These are phyloP conservation scores for Dryas drummondii DNA, from an alignment of 306 rosid species.

Conservation along the genomic window DNA sequence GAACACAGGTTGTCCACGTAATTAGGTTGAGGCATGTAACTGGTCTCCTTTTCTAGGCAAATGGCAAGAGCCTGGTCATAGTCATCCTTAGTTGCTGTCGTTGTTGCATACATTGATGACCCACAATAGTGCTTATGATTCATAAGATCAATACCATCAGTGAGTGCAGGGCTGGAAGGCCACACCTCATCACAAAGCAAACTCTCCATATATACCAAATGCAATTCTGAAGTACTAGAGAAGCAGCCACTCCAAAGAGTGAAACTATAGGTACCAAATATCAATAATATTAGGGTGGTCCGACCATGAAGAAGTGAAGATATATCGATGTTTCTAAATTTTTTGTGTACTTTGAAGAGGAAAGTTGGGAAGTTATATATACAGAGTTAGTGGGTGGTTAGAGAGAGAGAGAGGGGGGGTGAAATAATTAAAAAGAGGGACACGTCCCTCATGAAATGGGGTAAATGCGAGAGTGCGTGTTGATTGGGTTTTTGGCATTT, in stretches of 20 bases:
- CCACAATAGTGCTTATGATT: not conserved
- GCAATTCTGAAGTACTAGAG: not conserved
- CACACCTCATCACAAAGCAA: constrained; percentile 57
- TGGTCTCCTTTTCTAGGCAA: constrained; percentile 41
- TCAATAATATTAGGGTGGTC: no score
- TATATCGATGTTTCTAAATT: not conserved
- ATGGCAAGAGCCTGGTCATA: constrained; percentile 30
- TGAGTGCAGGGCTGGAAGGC: constrained; percentile 30
- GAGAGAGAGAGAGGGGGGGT: not conserved
- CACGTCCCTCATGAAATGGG: constrained; percentile 54
- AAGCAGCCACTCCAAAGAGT: no score
- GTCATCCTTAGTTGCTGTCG: constrained; percentile 21
- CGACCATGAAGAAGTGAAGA: no score
- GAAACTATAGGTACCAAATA: no score
- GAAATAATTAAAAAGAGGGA: constrained; percentile 33
- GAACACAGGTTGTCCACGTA: constrained; percentile 28
- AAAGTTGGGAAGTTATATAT: constrained; percentile 9
- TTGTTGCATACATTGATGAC: not conserved
- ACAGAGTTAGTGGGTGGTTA: not conserved
- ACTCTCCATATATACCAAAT: constrained; percentile 19
- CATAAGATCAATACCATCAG: not conserved
- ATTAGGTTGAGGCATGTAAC: constrained; percentile 32
- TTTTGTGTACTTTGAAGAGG: not conserved
- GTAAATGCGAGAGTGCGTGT: constrained; percentile 37
- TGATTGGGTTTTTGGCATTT: not conserved